Conservation (phyloP, 2,329 filamentous ascomycete species). For the Penicillium sp. region DNA sequence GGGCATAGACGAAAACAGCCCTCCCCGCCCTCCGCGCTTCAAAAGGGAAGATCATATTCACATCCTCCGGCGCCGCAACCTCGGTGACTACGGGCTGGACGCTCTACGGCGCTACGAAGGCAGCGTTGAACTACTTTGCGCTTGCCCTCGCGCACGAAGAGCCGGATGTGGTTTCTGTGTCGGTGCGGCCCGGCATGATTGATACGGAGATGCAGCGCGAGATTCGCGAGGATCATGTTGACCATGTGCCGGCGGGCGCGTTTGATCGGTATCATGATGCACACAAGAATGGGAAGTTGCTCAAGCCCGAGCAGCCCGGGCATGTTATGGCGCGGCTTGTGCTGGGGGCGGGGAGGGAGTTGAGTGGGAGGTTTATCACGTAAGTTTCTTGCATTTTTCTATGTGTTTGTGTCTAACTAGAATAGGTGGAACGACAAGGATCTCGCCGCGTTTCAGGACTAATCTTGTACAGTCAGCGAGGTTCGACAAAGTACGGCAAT, state of each 20-base stretch:
- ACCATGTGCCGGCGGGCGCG: conserved; percentile 56
- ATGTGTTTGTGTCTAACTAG: not conserved
- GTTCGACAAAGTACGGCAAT: too few relatives aligned
- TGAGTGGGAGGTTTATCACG: conserved; percentile 71
- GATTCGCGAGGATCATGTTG: conserved; percentile 68
- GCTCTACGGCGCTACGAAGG: conserved; percentile 78
- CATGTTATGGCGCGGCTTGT: conserved; percentile 79
- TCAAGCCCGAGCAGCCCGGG: conserved; percentile 80
- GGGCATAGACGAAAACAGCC: conserved; percentile 61
- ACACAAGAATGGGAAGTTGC: conserved; percentile 66
- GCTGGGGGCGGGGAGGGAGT: conserved; percentile 57
- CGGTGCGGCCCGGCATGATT: conserved; percentile 74
- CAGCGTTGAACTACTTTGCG: conserved; percentile 75
- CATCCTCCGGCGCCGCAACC: conserved; percentile 72
- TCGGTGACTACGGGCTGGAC: conserved; percentile 70
- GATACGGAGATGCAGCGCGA: conserved; percentile 89
- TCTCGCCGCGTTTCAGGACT: conserved; percentile 41
- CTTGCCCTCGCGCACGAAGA: conserved; percentile 73
- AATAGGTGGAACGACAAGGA: conserved; percentile 45
- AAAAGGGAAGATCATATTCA: conserved; percentile 69
- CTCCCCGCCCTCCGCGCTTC: conserved; percentile 65
- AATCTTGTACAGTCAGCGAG: conserved; percentile 19
- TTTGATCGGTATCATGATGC: conserved; percentile 63
- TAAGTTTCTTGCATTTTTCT: conserved; percentile 18
- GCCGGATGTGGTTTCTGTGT: conserved; percentile 66